Evolutionary conservation across 345 rosid species (phyloP).

Genomic region (Rhizophora mangle): DNA sequence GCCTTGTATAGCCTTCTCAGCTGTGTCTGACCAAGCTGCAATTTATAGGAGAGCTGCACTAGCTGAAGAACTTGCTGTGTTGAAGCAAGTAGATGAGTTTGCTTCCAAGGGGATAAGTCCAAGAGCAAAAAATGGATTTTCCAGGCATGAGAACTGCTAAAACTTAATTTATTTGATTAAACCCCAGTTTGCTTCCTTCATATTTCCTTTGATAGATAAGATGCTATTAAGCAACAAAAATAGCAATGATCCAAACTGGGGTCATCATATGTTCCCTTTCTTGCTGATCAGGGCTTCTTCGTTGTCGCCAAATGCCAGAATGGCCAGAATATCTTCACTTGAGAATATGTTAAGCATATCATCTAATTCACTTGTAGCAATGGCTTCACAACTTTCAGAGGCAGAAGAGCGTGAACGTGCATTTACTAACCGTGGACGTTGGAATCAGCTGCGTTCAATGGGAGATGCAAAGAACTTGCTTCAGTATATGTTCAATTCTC

Average conservation of each 20-base stretch:
- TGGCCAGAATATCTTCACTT: slow-evolving; percentile 85
- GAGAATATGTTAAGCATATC: slow-evolving; percentile 91
- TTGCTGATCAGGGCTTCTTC: slow-evolving; percentile 74
- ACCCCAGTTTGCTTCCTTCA: neutral
- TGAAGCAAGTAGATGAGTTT: slow-evolving; percentile 88
- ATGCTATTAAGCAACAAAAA: neutral
- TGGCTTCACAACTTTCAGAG: slow-evolving; percentile 99
- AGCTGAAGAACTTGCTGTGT: slow-evolving; percentile 83
- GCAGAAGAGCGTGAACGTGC: slow-evolving; percentile 96
- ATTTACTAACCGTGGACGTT: slow-evolving; percentile 85
- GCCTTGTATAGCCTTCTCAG: slow-evolving; percentile 3
- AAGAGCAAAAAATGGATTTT: slow-evolving; percentile 84
- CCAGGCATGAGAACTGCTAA: slow-evolving; percentile 50
- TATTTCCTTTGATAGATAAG: neutral
- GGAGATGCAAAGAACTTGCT: slow-evolving; percentile 96
- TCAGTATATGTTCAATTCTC: slow-evolving; percentile 87
- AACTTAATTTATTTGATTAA: neutral
- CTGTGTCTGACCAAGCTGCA: slow-evolving; percentile 5
- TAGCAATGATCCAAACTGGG: neutral
- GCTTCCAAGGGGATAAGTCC: slow-evolving; percentile 89
- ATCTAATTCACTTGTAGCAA: slow-evolving; percentile 89
- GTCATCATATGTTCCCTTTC: slow-evolving; percentile 15
- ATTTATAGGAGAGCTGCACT: slow-evolving; percentile 80
- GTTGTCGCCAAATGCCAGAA: slow-evolving; percentile 88
- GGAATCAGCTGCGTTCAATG: slow-evolving; percentile 98